phyloP scores from a whole-genome alignment of 371 early-diverging fungal genomes.

The Mortierella sp. region DNA sequence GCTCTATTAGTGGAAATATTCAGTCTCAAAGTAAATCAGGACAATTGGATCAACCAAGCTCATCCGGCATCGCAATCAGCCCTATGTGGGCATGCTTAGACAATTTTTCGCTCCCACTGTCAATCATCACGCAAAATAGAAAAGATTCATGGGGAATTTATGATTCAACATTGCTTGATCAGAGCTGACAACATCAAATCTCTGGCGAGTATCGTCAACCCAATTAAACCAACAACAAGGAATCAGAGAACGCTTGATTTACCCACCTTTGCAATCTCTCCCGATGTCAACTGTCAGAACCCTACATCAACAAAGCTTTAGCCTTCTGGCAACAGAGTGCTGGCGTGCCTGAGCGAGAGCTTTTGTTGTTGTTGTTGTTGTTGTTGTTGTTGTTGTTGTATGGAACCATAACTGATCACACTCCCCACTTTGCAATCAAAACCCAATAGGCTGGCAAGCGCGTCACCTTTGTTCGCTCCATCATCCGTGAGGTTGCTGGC shows the following conservation, averaged over 20 bases:
- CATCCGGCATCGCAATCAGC: too few species aligned
- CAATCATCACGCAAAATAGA: not conserved
- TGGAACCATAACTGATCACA: not conserved
- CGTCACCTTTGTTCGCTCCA: constrained; percentile 90
- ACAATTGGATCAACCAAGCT: too few species aligned
- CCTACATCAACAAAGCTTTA: not conserved
- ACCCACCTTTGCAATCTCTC: not conserved
- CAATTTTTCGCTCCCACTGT: too few species aligned
- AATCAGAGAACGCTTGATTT: constrained; percentile 3
- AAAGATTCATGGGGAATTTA: constrained; percentile 17
- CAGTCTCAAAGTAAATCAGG: not conserved
- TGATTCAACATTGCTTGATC: constrained; percentile 5
- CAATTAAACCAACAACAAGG: too few species aligned
- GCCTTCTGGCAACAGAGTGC: not conserved
- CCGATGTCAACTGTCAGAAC: not conserved
- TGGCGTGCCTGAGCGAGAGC: not conserved
- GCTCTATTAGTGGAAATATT: not conserved
- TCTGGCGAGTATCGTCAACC: too few species aligned
- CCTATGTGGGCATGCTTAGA: too few species aligned
- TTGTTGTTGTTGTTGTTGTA: too few species aligned
- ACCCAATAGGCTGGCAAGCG: constrained; percentile 83
- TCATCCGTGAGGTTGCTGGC: constrained; percentile 98
- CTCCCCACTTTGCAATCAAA: not conserved
- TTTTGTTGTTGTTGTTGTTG: not conserved
- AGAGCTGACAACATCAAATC: too few species aligned